A percentile compares a stretch with the other conserved stretches of the same genome.
Conservation (phyloP, 139 green algal species). For the Haematococcus sp. region DNA sequence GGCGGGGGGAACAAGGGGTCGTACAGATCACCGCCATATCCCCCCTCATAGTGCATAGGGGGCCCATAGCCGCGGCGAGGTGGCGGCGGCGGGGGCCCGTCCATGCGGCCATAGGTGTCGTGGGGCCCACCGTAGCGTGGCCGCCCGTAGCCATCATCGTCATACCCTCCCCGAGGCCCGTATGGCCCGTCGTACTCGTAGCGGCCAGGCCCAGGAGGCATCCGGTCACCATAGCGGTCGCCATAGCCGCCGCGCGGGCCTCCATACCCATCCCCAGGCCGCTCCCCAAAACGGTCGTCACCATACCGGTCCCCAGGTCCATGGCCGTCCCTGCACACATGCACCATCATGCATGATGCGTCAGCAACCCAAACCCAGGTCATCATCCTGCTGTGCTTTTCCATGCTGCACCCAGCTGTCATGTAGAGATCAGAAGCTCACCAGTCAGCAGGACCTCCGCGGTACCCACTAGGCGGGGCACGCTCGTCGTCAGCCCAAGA, state of each 20-base stretch:
- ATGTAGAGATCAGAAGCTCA: background rate
- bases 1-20: constrained; percentile 43
- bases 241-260: background rate
- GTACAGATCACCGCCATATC: constrained; percentile 18
- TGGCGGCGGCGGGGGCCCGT: background rate
- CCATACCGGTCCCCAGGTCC: background rate
- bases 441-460: background rate
- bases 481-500: constrained; percentile 46
- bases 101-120: background rate
- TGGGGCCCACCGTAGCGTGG: background rate
- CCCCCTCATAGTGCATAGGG: background rate
- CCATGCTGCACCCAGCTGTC: no score
- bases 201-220: background rate
- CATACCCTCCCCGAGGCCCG: constrained; percentile 1
- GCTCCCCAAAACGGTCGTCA: constrained; percentile 12
- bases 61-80: background rate
- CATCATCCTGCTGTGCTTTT: no score
- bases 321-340: no score
- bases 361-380: no score
- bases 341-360: background rate
- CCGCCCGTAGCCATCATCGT: constrained; percentile 6
- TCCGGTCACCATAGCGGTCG: constrained; percentile 5
- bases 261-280: background rate
- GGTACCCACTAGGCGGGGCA: constrained; percentile 7
- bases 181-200: constrained; percentile 19